A percentile compares a stretch with the other conserved stretches of the same genome.
Conservation (phyloP, 352 stramenopile genomes). For the Globisporangium viniferum region DNA sequence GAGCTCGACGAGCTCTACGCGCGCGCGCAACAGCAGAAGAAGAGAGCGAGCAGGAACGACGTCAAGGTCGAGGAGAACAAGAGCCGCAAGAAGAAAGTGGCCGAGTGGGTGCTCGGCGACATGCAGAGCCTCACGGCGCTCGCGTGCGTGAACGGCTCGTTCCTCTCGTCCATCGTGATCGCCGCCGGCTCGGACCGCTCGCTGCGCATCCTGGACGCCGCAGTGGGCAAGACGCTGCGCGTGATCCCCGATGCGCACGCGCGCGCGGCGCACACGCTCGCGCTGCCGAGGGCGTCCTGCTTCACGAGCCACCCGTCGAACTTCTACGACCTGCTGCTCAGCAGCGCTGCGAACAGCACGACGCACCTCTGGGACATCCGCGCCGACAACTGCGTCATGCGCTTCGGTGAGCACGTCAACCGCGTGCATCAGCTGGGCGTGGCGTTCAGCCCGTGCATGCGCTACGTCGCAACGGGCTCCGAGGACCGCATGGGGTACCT, state of each 20-base stretch:
- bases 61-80: slow-evolving; percentile 47
- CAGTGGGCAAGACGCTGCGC: slow-evolving; percentile 46
- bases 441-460: slow-evolving; percentile 88
- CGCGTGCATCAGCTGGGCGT: slow-evolving; percentile 68
- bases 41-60: slow-evolving; percentile 36
- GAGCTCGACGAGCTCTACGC: slow-evolving; percentile 62
- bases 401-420: slow-evolving; percentile 82
- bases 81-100: slow-evolving; percentile 62
- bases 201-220: slow-evolving; percentile 72
- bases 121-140: slow-evolving; percentile 72
- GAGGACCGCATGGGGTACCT: slow-evolving; percentile 81
- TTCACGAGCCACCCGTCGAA: slow-evolving; percentile 67
- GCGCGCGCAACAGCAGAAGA: slow-evolving; percentile 29
- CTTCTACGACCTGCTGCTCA: slow-evolving; percentile 85
- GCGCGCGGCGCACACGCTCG: slow-evolving; percentile 62
- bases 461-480: slow-evolving; percentile 84
- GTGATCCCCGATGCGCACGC: slow-evolving; percentile 63
- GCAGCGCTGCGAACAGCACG: slow-evolving; percentile 62
- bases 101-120: slow-evolving; percentile 54
- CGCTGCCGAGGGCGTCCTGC: slow-evolving; percentile 60
- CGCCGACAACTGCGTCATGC: slow-evolving; percentile 82
- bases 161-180: slow-evolving; percentile 76
- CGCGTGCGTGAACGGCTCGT: slow-evolving; percentile 74
- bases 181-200: slow-evolving; percentile 72
- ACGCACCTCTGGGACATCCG: slow-evolving; percentile 86